Percentiles rank a stretch among this genome's conserved stretches.
Evolutionary conservation across 768 basidiomycete genomes (phyloP).

Genomic region (Leccinum imitatum): DNA sequence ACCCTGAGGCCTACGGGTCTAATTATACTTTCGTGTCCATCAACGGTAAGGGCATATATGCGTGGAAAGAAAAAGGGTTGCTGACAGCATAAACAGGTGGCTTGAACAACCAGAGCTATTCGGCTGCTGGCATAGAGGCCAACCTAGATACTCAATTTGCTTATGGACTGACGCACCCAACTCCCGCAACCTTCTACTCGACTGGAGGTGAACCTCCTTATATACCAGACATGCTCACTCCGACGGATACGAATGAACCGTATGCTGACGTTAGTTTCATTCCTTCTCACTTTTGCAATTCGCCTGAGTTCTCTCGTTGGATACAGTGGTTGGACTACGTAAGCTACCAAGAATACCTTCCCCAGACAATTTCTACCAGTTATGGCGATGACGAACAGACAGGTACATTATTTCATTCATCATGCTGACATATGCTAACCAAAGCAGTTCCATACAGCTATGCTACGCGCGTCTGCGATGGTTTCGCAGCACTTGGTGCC

Average conservation of each 20-base stretch:
- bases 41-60: constrained; percentile 40
- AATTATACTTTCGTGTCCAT: constrained; percentile 55
- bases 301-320: constrained; percentile 7
- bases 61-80: neutral
- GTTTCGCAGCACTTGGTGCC: constrained; percentile 64
- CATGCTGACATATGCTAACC: neutral
- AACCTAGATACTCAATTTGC: constrained; percentile 68
- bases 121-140: constrained; percentile 60
- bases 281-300: neutral
- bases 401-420: constrained; percentile 33
- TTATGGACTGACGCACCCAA: constrained; percentile 63
- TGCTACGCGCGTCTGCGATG: constrained; percentile 56
- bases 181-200: constrained; percentile 56
- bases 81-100: constrained; percentile 45
- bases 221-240: constrained; percentile 44
- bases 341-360: constrained; percentile 41
- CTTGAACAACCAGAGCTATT: constrained; percentile 54
- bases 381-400: constrained; percentile 76
- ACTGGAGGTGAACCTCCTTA: constrained; percentile 66
- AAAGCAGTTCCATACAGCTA: constrained; percentile 53
- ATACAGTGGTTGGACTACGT: constrained; percentile 65
- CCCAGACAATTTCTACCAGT: constrained; percentile 67
- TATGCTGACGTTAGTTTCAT: constrained; percentile 39
- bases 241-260: constrained; percentile 49
- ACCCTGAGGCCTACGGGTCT: constrained; percentile 48